Evolutionary conservation across 257 asterid species (phyloP).

Genomic region (Buddleja alternifolia): DNA sequence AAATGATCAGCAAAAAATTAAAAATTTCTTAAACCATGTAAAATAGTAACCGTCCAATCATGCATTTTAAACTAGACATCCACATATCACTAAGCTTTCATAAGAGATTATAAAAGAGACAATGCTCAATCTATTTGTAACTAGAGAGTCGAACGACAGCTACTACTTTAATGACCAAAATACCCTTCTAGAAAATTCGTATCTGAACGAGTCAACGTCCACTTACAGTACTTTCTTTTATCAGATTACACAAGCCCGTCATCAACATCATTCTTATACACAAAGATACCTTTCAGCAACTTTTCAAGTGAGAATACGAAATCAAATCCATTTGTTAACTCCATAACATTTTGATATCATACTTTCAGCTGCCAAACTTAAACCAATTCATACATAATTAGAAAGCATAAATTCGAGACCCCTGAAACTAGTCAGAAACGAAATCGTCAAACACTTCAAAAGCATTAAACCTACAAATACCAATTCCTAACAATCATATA

Average conservation of each 20-base stretch:
- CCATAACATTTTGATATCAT: not conserved
- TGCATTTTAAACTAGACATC: not conserved
- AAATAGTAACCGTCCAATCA: not conserved
- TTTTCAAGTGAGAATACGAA: too few relatives aligned
- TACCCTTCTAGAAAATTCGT: too few relatives aligned
- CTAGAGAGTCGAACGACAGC: too few relatives aligned
- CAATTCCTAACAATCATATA: slow-evolving; percentile 9
- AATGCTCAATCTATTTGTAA: too few relatives aligned
- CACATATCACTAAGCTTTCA: slow-evolving; percentile 10
- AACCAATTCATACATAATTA: slow-evolving; percentile 9
- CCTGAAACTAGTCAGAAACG: slow-evolving; percentile 9
- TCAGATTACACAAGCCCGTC: too few relatives aligned
- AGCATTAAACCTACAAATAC: not conserved
- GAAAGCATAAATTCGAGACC: not conserved
- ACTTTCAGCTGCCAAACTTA: not conserved
- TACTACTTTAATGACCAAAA: too few relatives aligned
- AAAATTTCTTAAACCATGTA: slow-evolving; percentile 18
- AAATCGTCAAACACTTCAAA: not conserved
- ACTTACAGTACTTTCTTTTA: too few relatives aligned
- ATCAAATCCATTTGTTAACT: too few relatives aligned
- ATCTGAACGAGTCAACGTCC: too few relatives aligned
- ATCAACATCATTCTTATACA: too few relatives aligned
- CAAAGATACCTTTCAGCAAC: too few relatives aligned
- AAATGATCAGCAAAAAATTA: slow-evolving; percentile 26
- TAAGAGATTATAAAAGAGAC: not conserved